Evolutionary conservation across 495 filamentous ascomycete species (phyloP).

Genomic region (Penicillium simplicissimum): DNA sequence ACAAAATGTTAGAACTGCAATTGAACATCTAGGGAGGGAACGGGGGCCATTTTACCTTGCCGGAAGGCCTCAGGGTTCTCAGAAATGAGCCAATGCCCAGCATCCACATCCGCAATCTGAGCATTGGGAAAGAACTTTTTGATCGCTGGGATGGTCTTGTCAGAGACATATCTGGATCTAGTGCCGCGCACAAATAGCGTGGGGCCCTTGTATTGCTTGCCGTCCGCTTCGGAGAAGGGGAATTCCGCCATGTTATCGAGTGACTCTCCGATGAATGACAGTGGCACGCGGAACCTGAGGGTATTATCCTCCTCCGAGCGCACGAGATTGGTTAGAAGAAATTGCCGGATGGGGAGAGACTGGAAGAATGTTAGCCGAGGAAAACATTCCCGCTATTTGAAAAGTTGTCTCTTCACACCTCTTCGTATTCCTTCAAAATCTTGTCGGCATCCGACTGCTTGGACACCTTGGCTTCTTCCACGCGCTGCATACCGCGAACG

Average conservation of each 20-base stretch:
- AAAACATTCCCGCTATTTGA: not conserved
- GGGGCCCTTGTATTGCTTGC: conserved; percentile 65
- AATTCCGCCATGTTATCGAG: conserved; percentile 76
- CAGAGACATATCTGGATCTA: conserved; percentile 78
- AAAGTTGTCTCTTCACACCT: conserved; percentile 39
- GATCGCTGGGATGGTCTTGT: conserved; percentile 83
- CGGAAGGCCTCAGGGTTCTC: conserved; percentile 89
- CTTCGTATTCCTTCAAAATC: conserved; percentile 77
- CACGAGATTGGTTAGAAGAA: conserved; percentile 86
- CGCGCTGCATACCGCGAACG: conserved; percentile 78
- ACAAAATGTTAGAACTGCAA: conserved; percentile 14
- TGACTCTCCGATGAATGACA: conserved; percentile 55
- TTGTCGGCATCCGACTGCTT: conserved; percentile 76
- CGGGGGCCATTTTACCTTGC: conserved; percentile 56
- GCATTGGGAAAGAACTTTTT: conserved; percentile 90
- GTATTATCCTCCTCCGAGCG: conserved; percentile 46
- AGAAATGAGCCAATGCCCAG: conserved; percentile 92
- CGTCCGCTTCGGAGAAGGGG: conserved; percentile 64
- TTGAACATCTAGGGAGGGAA: conserved; percentile 1
- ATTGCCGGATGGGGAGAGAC: conserved; percentile 79
- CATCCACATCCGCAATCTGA: conserved; percentile 75
- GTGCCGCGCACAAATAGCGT: conserved; percentile 85
- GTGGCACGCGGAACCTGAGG: conserved; percentile 60
- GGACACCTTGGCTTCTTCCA: conserved; percentile 61
- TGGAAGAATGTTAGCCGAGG: conserved; percentile 28